Evolutionary conservation across 73 alveolate genomes (phyloP).

Genomic region (Paramecium bursaria): DNA sequence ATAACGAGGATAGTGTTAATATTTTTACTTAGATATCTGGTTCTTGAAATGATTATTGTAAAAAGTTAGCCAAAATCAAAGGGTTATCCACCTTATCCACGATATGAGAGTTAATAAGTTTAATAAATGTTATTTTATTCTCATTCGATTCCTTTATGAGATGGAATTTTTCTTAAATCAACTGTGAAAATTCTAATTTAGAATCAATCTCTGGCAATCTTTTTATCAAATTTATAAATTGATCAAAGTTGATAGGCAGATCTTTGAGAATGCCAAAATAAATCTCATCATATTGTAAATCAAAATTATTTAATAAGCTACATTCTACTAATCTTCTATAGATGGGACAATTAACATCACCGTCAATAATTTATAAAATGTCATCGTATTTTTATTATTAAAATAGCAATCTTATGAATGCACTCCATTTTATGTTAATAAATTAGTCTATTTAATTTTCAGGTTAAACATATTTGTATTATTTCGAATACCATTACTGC

Average conservation of each 20-base stretch:
- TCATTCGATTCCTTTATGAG: neutral
- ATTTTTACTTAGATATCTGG: conserved; percentile 14
- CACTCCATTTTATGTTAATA: conserved; percentile 52
- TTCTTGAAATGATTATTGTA: neutral
- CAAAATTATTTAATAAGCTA: neutral
- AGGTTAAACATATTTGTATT: neutral
- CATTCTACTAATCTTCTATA: conserved; percentile 13
- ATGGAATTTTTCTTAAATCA: neutral
- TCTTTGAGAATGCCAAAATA: neutral
- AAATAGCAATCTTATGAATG: conserved; percentile 21
- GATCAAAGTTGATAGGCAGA: neutral
- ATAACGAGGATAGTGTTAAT: neutral
- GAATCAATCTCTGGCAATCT: conserved; percentile 34
- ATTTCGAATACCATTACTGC: conserved; percentile 1
- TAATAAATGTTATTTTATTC: neutral
- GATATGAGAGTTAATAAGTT: conserved; percentile 10
- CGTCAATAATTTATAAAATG: neutral
- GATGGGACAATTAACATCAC: conserved; percentile 9
- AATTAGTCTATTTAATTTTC: conserved; percentile 6
- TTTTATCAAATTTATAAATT: conserved; percentile 20
- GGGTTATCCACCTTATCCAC: conserved; percentile 58
- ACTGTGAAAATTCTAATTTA: neutral
- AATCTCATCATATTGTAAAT: neutral
- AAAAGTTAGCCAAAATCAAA: conserved; percentile 26
- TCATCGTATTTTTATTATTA: neutral